These are phyloP conservation scores for Vanrija pseudolonga DNA, from an alignment of 1,284 basidiomycete species.

Conservation along the genomic window DNA sequence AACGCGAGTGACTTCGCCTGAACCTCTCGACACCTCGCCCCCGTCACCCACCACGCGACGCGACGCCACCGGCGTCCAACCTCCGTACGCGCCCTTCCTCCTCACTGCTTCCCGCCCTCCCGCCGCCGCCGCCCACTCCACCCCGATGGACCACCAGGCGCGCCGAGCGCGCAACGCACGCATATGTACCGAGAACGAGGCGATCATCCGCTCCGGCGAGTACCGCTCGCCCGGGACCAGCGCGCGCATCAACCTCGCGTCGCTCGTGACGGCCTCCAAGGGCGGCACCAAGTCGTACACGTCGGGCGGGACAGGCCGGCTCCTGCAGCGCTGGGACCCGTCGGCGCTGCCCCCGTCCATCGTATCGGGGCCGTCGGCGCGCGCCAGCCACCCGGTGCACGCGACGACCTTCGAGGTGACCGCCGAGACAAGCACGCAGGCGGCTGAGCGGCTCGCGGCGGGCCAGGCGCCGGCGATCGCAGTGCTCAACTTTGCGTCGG, in stretches of 20 bases:
- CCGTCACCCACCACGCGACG: too few species aligned
- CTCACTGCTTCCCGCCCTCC: too few species aligned
- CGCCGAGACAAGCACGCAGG: constrained; percentile 9
- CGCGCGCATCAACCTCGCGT: background rate
- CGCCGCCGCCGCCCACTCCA: too few species aligned
- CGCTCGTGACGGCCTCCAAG: background rate
- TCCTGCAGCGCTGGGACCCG: background rate
- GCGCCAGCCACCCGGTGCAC: background rate
- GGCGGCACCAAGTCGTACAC: background rate
- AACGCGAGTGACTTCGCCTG: too few species aligned
- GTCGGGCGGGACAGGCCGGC: background rate
- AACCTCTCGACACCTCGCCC: too few species aligned
- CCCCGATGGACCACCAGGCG: too few species aligned
- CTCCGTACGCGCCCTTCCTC: too few species aligned
- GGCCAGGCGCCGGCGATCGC: background rate
- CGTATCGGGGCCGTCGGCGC: background rate
- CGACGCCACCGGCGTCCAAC: too few species aligned
- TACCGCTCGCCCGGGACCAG: background rate
- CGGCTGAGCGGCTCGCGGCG: constrained; percentile 5
- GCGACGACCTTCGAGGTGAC: constrained; percentile 2
- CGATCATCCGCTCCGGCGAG: background rate
- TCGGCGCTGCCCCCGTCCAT: too few species aligned
- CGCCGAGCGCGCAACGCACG: too few species aligned
- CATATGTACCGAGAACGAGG: background rate
- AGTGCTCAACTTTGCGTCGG: constrained; percentile 18